Evolutionary conservation across 2,329 filamentous ascomycete genomes (phyloP).

Genomic region (Ilyonectria destructans): DNA sequence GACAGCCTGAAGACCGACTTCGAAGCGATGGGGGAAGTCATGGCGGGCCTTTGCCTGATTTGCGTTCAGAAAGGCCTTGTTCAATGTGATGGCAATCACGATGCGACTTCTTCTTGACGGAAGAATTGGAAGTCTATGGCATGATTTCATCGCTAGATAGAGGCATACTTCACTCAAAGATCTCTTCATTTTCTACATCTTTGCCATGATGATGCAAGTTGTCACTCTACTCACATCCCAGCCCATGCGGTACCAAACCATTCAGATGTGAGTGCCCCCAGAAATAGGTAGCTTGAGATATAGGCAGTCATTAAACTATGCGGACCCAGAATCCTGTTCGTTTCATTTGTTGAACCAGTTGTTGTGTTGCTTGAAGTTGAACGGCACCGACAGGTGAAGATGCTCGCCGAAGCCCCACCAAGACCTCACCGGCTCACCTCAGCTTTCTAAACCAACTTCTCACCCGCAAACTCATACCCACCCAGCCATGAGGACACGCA

Average conservation of each 20-base stretch:
- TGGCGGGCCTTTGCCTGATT: not conserved
- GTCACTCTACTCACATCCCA: too few species aligned
- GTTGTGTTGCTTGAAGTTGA: not conserved
- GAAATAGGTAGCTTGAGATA: too few species aligned
- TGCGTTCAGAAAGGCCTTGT: not conserved
- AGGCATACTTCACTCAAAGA: not conserved
- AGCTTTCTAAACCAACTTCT: constrained; percentile 22
- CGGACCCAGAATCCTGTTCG: too few species aligned
- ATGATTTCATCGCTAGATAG: not conserved
- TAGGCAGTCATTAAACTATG: not conserved
- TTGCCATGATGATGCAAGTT: too few species aligned
- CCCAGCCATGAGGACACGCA: constrained; percentile 56
- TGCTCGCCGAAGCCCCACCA: constrained; percentile 29
- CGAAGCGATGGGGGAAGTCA: too few species aligned
- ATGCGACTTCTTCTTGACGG: not conserved
- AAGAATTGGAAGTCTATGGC: not conserved
- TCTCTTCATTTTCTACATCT: not conserved
- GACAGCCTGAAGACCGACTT: too few species aligned
- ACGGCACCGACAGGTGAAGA: not conserved
- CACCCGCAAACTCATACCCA: constrained; percentile 19
- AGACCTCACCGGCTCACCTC: constrained; percentile 30
- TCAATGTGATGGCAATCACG: not conserved
- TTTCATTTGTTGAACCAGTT: not conserved
- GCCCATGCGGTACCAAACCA: too few species aligned
- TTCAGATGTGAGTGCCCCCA: not conserved